A percentile compares a stretch with the other conserved stretches of the same genome.
Evolutionary conservation across 805 yeast species (phyloP).

Genomic region (Ogataea nakhonphanomensis): DNA sequence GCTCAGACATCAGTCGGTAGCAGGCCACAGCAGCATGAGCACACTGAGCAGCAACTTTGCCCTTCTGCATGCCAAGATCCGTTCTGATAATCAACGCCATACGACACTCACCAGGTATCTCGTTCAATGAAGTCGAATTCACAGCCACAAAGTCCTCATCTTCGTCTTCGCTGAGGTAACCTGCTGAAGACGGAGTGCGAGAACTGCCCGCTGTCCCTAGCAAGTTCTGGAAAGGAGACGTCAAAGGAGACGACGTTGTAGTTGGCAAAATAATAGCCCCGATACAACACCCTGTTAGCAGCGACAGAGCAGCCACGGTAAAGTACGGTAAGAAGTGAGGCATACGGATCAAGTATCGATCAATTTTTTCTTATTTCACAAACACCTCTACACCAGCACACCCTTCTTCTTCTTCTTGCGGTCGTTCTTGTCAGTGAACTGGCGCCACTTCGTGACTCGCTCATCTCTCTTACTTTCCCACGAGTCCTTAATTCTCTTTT

Average conservation of each 20-base stretch:
- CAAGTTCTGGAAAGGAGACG: conserved; percentile 18
- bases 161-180: conserved; percentile 24
- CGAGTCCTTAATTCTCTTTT: conserved; percentile 37
- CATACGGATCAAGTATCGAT: not conserved
- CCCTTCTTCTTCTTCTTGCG: conserved; percentile 47
- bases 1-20: conserved; percentile 62
- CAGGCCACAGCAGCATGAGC: conserved; percentile 95
- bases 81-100: conserved; percentile 88
- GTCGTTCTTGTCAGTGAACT: conserved; percentile 40
- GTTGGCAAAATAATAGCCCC: conserved; percentile 26
- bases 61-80: conserved; percentile 89
- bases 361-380: not conserved
- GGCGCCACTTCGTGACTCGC: conserved; percentile 60
- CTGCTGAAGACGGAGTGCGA: conserved; percentile 24
- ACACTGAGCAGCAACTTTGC: conserved; percentile 97
- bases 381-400: conserved; percentile 36
- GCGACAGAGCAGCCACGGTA: conserved; percentile 25
- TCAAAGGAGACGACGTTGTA: conserved; percentile 7
- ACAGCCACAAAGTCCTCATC: conserved; percentile 42
- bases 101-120: conserved; percentile 72
- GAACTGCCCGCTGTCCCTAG: conserved; percentile 9
- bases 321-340: conserved; percentile 6
- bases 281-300: conserved; percentile 30
- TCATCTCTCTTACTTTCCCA: conserved; percentile 64
- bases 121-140: conserved; percentile 58